These are phyloP conservation scores for Cryoendolithus antarcticus DNA, from an alignment of 2,329 filamentous ascomycete genomes.

Conservation along the genomic window DNA sequence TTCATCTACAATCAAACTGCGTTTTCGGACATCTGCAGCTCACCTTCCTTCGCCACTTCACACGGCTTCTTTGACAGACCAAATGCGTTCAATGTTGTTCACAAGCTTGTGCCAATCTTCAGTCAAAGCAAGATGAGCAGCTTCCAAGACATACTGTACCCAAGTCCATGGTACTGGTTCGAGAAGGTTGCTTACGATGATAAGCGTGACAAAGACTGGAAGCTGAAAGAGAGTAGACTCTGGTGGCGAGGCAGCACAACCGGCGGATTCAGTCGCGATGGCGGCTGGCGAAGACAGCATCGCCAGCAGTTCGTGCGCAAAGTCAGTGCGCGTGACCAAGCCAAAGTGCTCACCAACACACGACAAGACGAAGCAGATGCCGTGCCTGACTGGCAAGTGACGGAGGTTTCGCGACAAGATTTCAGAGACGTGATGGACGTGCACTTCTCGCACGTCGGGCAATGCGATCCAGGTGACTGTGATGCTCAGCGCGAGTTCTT, in stretches of 20 bases:
- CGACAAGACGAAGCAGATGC: constrained; percentile 24
- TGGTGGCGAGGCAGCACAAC: constrained; percentile 97
- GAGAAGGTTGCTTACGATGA: constrained; percentile 75
- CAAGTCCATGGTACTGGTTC: constrained; percentile 94
- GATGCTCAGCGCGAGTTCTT: constrained; percentile 78
- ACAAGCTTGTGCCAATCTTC: constrained; percentile 88
- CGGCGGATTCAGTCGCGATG: constrained; percentile 79
- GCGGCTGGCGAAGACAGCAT: constrained; percentile 89
- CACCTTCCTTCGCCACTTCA: constrained; percentile 63
- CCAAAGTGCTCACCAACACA: constrained; percentile 44
- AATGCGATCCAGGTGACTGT: constrained; percentile 86
- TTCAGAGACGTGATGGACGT: constrained; percentile 68
- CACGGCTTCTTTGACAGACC: constrained; percentile 92
- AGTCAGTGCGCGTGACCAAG: constrained; percentile 50
- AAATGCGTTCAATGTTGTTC: constrained; percentile 73
- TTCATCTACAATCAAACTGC: constrained; percentile 84
- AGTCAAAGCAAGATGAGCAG: constrained; percentile 90
- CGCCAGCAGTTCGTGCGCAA: constrained; percentile 76
- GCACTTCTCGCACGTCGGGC: constrained; percentile 77
- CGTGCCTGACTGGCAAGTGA: constrained; percentile 45
- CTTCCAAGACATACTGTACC: constrained; percentile 89
- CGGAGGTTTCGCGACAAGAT: constrained; percentile 51
- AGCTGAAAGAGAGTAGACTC: constrained; percentile 59
- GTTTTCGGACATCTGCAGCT: constrained; percentile 80
- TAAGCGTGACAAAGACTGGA: constrained; percentile 59